Base-by-base conservation (phyloP, 176 grass and related monocot species). In the Cocos nucifera region DNA sequence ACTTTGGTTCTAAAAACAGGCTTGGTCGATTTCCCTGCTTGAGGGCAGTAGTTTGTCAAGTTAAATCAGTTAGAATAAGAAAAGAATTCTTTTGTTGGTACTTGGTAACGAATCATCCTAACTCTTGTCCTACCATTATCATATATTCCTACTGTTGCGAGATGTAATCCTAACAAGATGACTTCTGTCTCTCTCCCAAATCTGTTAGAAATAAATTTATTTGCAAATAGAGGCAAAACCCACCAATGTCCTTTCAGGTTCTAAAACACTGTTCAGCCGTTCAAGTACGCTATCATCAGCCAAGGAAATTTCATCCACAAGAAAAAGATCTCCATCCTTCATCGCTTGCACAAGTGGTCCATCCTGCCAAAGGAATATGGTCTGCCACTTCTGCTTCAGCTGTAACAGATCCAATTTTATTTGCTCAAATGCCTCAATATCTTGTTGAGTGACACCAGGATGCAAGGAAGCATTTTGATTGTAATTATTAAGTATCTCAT, bases 281-380 rank as follows among this genome's bases (percentile, higher is more conserved):
- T 96, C 91, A 72, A 96, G 91, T 57, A 96, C 86, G 56, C 91
- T 96, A 66, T 96, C 91, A 73, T 96, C 86, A 65, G 91, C 86
- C 67, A 96, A 78, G 64, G 91, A 96, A 69, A 96, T 85, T 72
- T 96, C 91, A 66, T 96, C 91, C 58, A 96, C 82, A 29, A 96
- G 83, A 75, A 96, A 85, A 62, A 90, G 69, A 78, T 96, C 91
- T 19, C 91, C 91, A 66, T 54, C 57, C 72, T 85, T 87, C 86
- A 96, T 96, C n/a, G 91, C 91, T 81, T 87, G 75, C 54, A 96
- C 86, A 80, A 96, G 91, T 10, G 83, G 87, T 22, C 91, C 91
- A 82, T 96, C 91, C 61, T 96, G 91, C 91, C 91, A 96, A 64
- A 87, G 64, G 39, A 96, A 96, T 74, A 96, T 82, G 69, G 75